Percentiles rank a stretch among this genome's conserved stretches.
Evolutionary conservation across 2,329 filamentous ascomycete genomes (phyloP).

Genomic region (Mariannaea sp.): DNA sequence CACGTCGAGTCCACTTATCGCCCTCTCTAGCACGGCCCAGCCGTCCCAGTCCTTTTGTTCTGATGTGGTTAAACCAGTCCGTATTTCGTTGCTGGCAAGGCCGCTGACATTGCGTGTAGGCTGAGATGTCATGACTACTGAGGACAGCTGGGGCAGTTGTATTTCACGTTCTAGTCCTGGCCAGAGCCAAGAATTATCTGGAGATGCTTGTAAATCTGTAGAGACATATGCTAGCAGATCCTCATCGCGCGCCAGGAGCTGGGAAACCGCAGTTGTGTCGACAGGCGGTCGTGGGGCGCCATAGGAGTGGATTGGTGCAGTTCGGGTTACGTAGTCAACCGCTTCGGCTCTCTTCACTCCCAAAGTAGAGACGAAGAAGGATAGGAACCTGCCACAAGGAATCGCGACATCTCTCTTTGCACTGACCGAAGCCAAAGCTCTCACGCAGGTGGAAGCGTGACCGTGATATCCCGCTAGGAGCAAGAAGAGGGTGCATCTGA

Average conservation of each 20-base stretch:
- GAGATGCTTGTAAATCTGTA: conserved; percentile 81
- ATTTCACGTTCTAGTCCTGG: conserved; percentile 59
- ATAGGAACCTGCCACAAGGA: conserved; percentile 79
- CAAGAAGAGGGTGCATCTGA: conserved; percentile 82
- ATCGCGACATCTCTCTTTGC: conserved; percentile 73
- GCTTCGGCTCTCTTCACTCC: conserved; percentile 58
- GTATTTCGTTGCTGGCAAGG: conserved; percentile 52
- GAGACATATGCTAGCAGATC: conserved; percentile 87
- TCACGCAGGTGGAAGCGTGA: conserved; percentile 73
- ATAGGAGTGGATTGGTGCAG: conserved; percentile 41
- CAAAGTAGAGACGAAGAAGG: conserved; percentile 77
- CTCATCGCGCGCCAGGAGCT: conserved; percentile 66
- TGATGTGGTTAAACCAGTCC: conserved; percentile 58
- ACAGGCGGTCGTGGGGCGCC: conserved; percentile 39
- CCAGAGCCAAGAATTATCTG: conserved; percentile 85
- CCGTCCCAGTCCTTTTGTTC: conserved; percentile 75
- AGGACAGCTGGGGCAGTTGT: conserved; percentile 36
- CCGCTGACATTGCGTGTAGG: conserved; percentile 42
- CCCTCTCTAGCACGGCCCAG: conserved; percentile 74
- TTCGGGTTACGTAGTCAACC: conserved; percentile 44
- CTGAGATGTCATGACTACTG: conserved; percentile 20
- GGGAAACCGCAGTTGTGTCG: conserved; percentile 40
- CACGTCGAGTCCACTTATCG: conserved; percentile 41
- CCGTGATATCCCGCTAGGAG: conserved; percentile 75
- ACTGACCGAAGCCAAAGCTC: conserved; percentile 72